Base-by-base conservation (phyloP, 805 yeast species). In the Yarrowia sp. region DNA sequence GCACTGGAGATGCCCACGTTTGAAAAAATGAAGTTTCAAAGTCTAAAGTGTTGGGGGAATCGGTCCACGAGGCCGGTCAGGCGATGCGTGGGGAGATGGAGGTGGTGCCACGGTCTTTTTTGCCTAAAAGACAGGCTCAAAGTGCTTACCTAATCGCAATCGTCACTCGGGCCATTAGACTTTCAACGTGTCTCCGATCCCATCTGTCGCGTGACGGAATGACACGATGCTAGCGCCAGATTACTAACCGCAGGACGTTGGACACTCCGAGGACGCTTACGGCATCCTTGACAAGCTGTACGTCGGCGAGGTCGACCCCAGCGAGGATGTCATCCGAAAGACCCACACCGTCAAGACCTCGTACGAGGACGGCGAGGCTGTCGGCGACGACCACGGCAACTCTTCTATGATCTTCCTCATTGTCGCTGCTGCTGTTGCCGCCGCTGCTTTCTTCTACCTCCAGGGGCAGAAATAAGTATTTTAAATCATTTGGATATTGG, bases 221-320 rank as follows among this genome's bases (percentile, higher is more conserved):
- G 32, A 32, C 16, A 32, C 18, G 14, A 24, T n/a, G 14, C 25
- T 12, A n/a, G n/a, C n/a, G 7, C 21, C 31, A 9, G 2, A 7
- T 6, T 21, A 51, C 58, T 51, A 51, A 51, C 58, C 12, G n/a
- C 22, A 51, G 58, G 97, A 90, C 71, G 92, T 94, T 72, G 99
- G 99, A 33, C 99, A 94, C 77, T 90, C 98, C 33, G 97, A 92
- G 66, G 97, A 92, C 68, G 98, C 99, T 39, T 84, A 85, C 68
- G 94, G 87, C 69, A 79, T 87, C 68, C 78, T 94, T 69, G 79
- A 76, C 46, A 84, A 81, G 39, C 77, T 90, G 71, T 78, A 81
- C 67, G 81, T 94, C 63, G 99, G 99, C 67, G 85, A 81, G 60
- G 80, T 93, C 59, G 92, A 91, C 70, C 88, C 76, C 21, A 66